A percentile compares a stretch with the other conserved stretches of the same genome.
Conservation (phyloP, 495 filamentous ascomycete genomes). For the Physcia stellaris region DNA sequence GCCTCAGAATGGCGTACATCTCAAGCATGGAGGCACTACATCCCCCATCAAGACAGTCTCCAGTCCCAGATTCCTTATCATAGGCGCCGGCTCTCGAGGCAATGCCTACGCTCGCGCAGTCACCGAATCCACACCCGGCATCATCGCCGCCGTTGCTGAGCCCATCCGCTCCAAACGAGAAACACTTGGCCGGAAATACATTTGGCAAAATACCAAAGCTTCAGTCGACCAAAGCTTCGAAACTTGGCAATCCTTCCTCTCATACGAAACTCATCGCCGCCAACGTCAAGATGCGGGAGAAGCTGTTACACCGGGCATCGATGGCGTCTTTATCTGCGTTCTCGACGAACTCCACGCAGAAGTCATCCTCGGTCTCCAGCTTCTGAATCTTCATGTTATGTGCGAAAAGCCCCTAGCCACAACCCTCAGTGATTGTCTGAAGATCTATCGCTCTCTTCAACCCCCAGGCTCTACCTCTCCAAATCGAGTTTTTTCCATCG, state of each 20-base stretch:
- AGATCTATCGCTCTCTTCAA: conserved; percentile 47
- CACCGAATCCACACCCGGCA: conserved; percentile 26
- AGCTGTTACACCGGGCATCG: conserved; percentile 38
- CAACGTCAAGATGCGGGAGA: conserved; percentile 1
- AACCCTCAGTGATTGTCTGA: conserved; percentile 58
- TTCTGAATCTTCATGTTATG: conserved; percentile 66
- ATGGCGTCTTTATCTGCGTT: conserved; percentile 79
- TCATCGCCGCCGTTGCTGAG: conserved; percentile 67
- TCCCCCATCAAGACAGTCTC: no score
- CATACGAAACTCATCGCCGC: conserved; percentile 47
- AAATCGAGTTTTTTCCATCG: conserved; percentile 64
- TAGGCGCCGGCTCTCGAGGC: conserved; percentile 80
- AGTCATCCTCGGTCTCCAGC: conserved; percentile 55
- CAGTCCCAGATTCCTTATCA: conserved; percentile 50
- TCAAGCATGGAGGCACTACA: no score
- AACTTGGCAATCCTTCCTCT: conserved; percentile 61
- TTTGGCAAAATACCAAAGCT: conserved; percentile 41
- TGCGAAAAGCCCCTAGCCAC: conserved; percentile 91
- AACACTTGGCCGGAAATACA: conserved; percentile 50
- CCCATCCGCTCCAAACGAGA: conserved; percentile 64
- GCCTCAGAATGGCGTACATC: no score
- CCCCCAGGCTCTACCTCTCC: conserved; percentile 20
- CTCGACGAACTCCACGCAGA: conserved; percentile 78
- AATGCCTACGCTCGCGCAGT: conserved; percentile 60
- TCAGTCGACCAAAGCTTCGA: conserved; percentile 47